phyloP scores from a whole-genome alignment of 1,284 basidiomycete species.

The Bjerkandera adusta region DNA sequence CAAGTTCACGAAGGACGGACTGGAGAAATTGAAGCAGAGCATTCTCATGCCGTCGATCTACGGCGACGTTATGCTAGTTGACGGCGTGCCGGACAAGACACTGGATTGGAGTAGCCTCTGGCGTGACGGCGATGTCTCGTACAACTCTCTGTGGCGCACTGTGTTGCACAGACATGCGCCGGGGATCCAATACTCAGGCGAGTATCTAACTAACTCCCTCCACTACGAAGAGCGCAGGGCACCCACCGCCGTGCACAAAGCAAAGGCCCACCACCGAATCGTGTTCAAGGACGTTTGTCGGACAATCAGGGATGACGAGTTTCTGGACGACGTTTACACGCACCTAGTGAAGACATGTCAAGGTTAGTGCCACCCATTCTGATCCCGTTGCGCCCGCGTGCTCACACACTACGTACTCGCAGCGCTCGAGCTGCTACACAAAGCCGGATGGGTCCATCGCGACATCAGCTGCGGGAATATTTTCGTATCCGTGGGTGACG shows the following conservation, averaged over 20 bases:
- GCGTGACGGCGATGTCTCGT: not conserved
- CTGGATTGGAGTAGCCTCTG: not conserved
- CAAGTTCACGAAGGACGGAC: not conserved
- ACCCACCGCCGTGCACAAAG: not conserved
- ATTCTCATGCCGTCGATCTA: no score
- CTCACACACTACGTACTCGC: no score
- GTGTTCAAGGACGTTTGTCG: no score
- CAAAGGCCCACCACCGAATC: not conserved
- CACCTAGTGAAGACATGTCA: no score
- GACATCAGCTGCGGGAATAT: conserved; percentile 90
- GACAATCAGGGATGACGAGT: no score
- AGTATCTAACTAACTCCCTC: no score
- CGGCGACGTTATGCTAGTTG: no score
- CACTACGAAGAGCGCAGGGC: not conserved
- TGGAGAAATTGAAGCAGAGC: no score
- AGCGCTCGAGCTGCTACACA: no score
- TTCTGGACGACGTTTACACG: no score
- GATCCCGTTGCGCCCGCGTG: no score
- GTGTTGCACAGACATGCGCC: not conserved
- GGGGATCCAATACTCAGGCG: not conserved
- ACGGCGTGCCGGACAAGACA: not conserved
- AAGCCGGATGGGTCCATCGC: conserved; percentile 69
- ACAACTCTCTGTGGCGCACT: not conserved
- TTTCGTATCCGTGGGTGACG: conserved; percentile 59
- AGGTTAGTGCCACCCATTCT: no score